A percentile compares a stretch with the other conserved stretches of the same genome.
Conservation (phyloP, 2,329 filamentous ascomycete genomes). For the Penicillium sp. region DNA sequence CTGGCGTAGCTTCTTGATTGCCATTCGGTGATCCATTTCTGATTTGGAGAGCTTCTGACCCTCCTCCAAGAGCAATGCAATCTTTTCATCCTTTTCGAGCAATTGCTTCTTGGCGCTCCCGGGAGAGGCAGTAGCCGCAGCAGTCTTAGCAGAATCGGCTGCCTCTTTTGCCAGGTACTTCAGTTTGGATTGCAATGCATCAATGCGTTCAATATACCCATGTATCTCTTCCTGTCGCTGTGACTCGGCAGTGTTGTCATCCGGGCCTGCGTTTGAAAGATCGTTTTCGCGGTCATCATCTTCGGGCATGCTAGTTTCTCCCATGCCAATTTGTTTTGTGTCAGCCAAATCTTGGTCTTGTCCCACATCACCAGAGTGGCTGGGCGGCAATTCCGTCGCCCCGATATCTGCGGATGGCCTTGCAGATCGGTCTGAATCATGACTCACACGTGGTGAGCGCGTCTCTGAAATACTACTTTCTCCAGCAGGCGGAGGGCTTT, state of each 20-base stretch:
- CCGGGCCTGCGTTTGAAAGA: conserved; percentile 13
- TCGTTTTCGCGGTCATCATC: too few relatives aligned
- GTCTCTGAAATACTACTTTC: conserved; percentile 8
- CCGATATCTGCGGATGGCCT: conserved; percentile 27
- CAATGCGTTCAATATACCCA: conserved; percentile 78
- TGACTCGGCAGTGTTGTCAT: conserved; percentile 48
- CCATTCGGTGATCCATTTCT: conserved; percentile 75
- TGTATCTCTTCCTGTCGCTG: conserved; percentile 77
- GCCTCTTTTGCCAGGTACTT: conserved; percentile 80
- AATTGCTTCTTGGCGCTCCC: conserved; percentile 71
- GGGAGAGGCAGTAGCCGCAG: conserved; percentile 55
- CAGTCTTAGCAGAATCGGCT: conserved; percentile 65
- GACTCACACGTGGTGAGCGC: conserved; percentile 22
- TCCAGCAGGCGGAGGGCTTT: conserved; percentile 10
- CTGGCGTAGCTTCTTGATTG: conserved; percentile 70
- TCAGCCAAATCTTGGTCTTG: conserved; percentile 9
- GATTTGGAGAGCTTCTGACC: conserved; percentile 80
- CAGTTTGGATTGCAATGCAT: conserved; percentile 84
- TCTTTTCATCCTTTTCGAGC: conserved; percentile 83
- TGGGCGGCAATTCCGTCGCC: conserved; percentile 11
- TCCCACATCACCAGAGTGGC: conserved; percentile 9
- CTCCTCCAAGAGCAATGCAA: conserved; percentile 84
- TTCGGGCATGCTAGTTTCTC: too few relatives aligned
- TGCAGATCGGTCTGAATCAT: conserved; percentile 24
- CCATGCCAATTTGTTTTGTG: conserved; percentile 3